Base-by-base conservation (phyloP, 1,284 basidiomycete genomes). In the Sphagnurus paluster region DNA sequence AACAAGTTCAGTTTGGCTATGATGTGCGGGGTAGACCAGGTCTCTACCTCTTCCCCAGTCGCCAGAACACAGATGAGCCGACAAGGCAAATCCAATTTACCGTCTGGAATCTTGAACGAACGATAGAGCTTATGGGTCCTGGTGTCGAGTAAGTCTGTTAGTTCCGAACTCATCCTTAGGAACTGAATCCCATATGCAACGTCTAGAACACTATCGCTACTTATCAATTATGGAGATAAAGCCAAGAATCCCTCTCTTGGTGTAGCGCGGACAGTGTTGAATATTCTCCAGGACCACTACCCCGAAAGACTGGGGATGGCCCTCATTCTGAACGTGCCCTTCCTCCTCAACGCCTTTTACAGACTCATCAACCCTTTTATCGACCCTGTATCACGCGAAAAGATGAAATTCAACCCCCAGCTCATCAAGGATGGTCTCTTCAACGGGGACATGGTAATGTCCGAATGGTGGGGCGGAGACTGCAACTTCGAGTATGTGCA, bases 261-360 rank as follows among this genome's bases (percentile, higher is more conserved):
- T 14, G 82, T 78, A 1, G 71, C 87, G 1, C 75, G 84, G 21
- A 71, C 79, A 35, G 78, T 90, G 13, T 74, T 93, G 34, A 73
- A 79, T 64, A 90, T 93, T 55, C 71, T 95, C 20, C 92, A 95
- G 64, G 80, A 85, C 51, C 93, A 96, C 63, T 93, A 97, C 61
- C 91, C 92, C 1, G 93, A 96, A 69, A 82, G 92, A n/a, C 80
- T 98, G 26, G 93, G 92, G n/a, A 74, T 82, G 19, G 84, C 91
- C 1, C 69, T 94, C 36, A 83, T 96, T 54, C 75, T 88, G 50
- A 92, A 95, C 60, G 81, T 93, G 38, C 93, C 94, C 17, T 91
- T 79, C 69, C 67, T 91, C 54, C 68, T 94, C 52, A 84, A 83
- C 53, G 76, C 83, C 0, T 93, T 94, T 73, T 93, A 89, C 74